Evolutionary conservation across 164 flowering plant genomes (phyloP).

Genomic region (Dillenia suffruticosa): DNA sequence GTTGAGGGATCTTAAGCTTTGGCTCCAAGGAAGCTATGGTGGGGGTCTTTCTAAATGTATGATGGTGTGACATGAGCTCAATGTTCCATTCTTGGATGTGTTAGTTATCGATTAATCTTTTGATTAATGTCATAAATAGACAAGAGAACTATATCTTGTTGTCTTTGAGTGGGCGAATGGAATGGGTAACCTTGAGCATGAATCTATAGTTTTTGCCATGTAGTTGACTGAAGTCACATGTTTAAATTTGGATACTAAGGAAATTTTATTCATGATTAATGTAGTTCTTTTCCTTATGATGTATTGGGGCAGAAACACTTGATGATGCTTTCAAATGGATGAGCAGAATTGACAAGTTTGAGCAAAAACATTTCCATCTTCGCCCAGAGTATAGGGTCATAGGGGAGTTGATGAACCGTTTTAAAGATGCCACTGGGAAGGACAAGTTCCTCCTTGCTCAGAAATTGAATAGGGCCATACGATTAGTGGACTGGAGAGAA

Average conservation of each 20-base stretch:
- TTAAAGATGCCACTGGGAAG: conserved; percentile 59
- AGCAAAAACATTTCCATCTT: conserved; percentile 58
- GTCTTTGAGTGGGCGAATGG: too few relatives aligned
- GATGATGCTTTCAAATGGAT: conserved; percentile 65
- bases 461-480: conserved; percentile 79
- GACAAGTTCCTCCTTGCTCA: conserved; percentile 76
- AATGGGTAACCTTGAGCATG: too few relatives aligned
- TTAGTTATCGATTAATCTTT: too few relatives aligned
- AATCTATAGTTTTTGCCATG: too few relatives aligned
- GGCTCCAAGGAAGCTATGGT: too few relatives aligned
- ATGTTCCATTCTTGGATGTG: too few relatives aligned
- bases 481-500: conserved; percentile 75
- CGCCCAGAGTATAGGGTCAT: conserved; percentile 68
- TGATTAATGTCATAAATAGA: too few relatives aligned
- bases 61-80: too few relatives aligned
- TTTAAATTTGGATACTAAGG: not conserved
- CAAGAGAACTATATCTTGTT: too few relatives aligned
- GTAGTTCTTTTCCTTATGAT: not conserved
- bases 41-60: too few relatives aligned
- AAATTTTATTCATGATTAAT: not conserved
- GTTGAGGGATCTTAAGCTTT: too few relatives aligned
- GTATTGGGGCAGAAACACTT: conserved; percentile 45
- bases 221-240: not conserved
- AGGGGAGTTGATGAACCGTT: conserved; percentile 79
- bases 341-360: conserved; percentile 77